Percentiles rank a stretch among this genome's conserved stretches.
These are phyloP conservation scores for Sordariomycetes sp. DNA, from an alignment of 2,329 filamentous ascomycete genomes.

Conservation along the genomic window DNA sequence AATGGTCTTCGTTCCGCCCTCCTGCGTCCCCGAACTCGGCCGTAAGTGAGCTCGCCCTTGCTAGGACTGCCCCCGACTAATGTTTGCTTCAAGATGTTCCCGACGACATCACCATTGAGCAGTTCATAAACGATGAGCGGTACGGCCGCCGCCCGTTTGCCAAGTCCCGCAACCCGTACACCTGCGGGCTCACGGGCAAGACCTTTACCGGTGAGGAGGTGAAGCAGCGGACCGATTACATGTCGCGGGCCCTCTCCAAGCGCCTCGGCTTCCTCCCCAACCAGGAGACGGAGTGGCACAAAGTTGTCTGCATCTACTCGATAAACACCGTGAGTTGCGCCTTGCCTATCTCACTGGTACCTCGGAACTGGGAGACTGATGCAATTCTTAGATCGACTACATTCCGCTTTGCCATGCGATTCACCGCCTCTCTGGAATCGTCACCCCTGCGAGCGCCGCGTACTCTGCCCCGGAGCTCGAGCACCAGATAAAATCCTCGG, in stretches of 20 bases:
- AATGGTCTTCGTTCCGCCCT: conserved; percentile 49
- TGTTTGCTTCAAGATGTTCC: conserved; percentile 39
- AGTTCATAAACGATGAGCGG: conserved; percentile 67
- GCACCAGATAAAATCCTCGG: conserved; percentile 60
- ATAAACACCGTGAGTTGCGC: conserved; percentile 58
- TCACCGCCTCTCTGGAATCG: conserved; percentile 63
- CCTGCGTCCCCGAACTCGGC: conserved; percentile 51
- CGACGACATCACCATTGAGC: conserved; percentile 58
- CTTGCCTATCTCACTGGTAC: not conserved
- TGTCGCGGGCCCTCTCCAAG: conserved; percentile 59
- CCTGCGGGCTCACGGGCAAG: conserved; percentile 63
- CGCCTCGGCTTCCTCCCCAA: conserved; percentile 63
- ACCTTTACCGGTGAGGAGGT: conserved; percentile 55
- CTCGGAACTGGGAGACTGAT: not conserved
- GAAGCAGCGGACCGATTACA: conserved; percentile 51
- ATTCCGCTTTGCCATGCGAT: conserved; percentile 62
- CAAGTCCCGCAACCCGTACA: conserved; percentile 60
- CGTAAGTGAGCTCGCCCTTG: conserved; percentile 21
- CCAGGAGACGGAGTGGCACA: conserved; percentile 68
- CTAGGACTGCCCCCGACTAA: not conserved
- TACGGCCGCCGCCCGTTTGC: conserved; percentile 56
- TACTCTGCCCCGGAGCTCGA: conserved; percentile 61
- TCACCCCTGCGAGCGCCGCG: conserved; percentile 64
- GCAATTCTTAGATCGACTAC: conserved; percentile 53
- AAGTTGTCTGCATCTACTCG: conserved; percentile 67